Percentiles rank a stretch among this genome's conserved stretches.
phyloP scores from a whole-genome alignment of 805 yeast genomes.

The Ogataea populi-albae region DNA sequence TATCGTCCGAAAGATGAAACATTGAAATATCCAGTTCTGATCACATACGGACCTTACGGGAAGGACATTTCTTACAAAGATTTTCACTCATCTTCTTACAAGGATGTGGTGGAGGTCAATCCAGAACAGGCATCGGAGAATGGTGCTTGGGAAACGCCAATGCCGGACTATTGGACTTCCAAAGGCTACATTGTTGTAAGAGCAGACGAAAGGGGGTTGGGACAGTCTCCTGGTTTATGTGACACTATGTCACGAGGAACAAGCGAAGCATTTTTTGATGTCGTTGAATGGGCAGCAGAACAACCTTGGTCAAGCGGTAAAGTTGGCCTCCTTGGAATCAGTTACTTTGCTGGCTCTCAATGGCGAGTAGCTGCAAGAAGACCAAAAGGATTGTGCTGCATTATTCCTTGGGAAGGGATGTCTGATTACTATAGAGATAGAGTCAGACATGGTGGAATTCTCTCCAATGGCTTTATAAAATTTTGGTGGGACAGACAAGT shows the following conservation, averaged over 20 bases:
- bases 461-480: constrained; percentile 10
- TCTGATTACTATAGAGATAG: constrained; percentile 11
- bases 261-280: constrained; percentile 11
- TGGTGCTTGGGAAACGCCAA: constrained; percentile 11
- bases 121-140: constrained; percentile 11
- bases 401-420: constrained; percentile 13
- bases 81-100: constrained; percentile 8
- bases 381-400: constrained; percentile 9
- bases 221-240: constrained; percentile 10
- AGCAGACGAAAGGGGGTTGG: constrained; percentile 9
- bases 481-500: constrained; percentile 14
- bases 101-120: constrained; percentile 5
- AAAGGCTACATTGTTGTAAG: constrained; percentile 6
- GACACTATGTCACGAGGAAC: constrained; percentile 11
- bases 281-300: constrained; percentile 9
- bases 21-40: constrained; percentile 4
- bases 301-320: constrained; percentile 11
- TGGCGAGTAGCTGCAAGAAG: constrained; percentile 12
- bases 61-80: constrained; percentile 8
- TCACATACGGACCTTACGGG: constrained; percentile 11
- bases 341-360: constrained; percentile 11
- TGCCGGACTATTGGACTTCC: constrained; percentile 9
- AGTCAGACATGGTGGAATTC: constrained; percentile 10
- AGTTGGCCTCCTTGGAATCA: constrained; percentile 8
- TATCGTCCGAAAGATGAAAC: constrained; percentile 10